Evolutionary conservation across 495 filamentous ascomycete species (phyloP).

Genomic region (Cercophora sp.): DNA sequence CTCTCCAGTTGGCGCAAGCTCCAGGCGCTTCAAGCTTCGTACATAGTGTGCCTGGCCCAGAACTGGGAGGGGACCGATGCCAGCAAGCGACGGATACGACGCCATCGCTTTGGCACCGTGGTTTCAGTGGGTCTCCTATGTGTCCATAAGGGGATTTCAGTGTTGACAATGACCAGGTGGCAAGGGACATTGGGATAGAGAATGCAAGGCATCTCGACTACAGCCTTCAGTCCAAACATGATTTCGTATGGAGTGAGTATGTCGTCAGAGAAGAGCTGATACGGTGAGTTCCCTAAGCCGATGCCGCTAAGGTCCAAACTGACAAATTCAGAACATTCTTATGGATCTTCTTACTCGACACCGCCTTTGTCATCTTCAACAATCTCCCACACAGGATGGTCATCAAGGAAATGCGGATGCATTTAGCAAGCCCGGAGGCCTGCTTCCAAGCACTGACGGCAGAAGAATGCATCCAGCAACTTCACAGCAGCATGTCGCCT

Average conservation of each 20-base stretch:
- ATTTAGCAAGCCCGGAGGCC: conserved; percentile 27
- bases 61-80: conserved; percentile 29
- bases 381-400: conserved; percentile 33
- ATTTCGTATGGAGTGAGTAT: conserved; percentile 27
- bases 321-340: conserved; percentile 14
- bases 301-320: not conserved
- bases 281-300: conserved; percentile 13
- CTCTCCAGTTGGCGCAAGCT: conserved; percentile 16
- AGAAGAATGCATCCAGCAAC: conserved; percentile 22
- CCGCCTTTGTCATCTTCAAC: conserved; percentile 33
- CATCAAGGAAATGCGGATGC: conserved; percentile 33
- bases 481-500: conserved; percentile 22
- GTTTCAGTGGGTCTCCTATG: conserved; percentile 20
- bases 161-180: conserved; percentile 11
- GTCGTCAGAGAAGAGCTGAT: conserved; percentile 27
- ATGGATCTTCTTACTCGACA: conserved; percentile 29
- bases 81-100: conserved; percentile 26
- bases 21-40: conserved; percentile 27
- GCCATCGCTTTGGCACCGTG: conserved; percentile 28
- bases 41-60: conserved; percentile 26
- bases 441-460: conserved; percentile 26
- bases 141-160: not conserved
- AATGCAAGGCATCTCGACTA: conserved; percentile 26
- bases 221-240: conserved; percentile 16
- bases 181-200: conserved; percentile 26